These are phyloP conservation scores for Diplodia sapinea DNA, from an alignment of 2,329 filamentous ascomycete species.

Conservation along the genomic window DNA sequence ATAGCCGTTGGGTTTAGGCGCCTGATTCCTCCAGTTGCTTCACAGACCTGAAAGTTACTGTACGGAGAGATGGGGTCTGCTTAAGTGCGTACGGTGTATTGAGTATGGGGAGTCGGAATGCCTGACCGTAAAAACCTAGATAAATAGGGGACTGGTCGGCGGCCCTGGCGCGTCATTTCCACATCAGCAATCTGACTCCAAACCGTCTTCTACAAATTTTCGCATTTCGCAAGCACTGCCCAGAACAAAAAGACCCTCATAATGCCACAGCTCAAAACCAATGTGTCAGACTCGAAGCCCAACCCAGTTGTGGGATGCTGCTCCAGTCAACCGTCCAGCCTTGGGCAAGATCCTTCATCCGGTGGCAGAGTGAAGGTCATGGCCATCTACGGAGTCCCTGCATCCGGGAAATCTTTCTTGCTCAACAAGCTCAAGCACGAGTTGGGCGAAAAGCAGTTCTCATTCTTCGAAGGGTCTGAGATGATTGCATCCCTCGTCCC, in stretches of 20 bases:
- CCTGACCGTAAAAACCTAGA: too few species aligned
- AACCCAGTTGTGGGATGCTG: not conserved
- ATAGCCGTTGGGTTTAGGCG: not conserved
- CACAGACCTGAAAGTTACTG: too few species aligned
- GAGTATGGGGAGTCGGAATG: too few species aligned
- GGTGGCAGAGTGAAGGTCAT: conserved; percentile 45
- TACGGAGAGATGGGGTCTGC: too few species aligned
- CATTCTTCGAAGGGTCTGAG: conserved; percentile 61
- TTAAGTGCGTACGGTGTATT: too few species aligned
- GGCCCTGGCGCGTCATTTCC: too few species aligned
- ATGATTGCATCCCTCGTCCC: conserved; percentile 52
- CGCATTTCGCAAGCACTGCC: too few species aligned
- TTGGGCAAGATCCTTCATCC: not conserved
- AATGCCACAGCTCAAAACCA: not conserved
- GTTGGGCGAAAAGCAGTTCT: conserved; percentile 47
- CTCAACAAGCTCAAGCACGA: conserved; percentile 50
- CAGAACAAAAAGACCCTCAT: not conserved
- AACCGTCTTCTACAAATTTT: too few species aligned
- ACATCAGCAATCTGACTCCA: too few species aligned
- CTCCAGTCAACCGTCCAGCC: conserved; percentile 39
- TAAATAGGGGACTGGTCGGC: too few species aligned
- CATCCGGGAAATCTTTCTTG: conserved; percentile 59
- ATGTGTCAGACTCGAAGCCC: not conserved
- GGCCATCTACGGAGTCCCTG: conserved; percentile 62
- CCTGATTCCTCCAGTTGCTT: too few species aligned